Evolutionary conservation across 306 rosid species (phyloP).

Genomic region (Cicer cuneatum): DNA sequence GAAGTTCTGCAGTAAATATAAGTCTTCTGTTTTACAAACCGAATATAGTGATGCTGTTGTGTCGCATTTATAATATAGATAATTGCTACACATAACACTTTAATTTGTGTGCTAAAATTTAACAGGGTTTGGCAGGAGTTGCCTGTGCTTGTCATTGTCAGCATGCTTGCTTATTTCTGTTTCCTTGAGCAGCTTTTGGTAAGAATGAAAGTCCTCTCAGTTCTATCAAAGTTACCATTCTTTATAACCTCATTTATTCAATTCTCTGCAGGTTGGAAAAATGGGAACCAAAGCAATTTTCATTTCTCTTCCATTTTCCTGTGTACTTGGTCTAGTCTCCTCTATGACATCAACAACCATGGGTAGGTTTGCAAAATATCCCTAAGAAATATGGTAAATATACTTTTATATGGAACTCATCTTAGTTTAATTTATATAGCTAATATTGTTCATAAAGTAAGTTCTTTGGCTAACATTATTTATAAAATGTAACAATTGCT

Average conservation of each 20-base stretch:
- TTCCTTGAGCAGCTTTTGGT: conserved; percentile 97
- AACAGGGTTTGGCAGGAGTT: conserved; percentile 96
- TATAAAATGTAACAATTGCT: not conserved
- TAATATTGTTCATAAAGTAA: not conserved
- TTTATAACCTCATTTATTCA: conserved; percentile 36
- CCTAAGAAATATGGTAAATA: conserved; percentile 26
- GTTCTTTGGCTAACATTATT: not conserved
- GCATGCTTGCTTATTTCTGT: conserved; percentile 97
- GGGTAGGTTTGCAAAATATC: conserved; percentile 65
- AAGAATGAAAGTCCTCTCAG: conserved; percentile 41
- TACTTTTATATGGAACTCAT: conserved; percentile 23
- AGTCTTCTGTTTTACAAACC: not conserved
- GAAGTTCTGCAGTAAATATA: not conserved
- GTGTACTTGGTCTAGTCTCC: conserved; percentile 90
- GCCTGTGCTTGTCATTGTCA: conserved; percentile 92
- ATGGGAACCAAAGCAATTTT: conserved; percentile 85
- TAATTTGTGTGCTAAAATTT: conserved; percentile 42
- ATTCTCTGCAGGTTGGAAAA: conserved; percentile 68
- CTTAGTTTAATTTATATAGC: conserved; percentile 21
- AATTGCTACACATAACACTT: conserved; percentile 23
- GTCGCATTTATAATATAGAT: conserved; percentile 15
- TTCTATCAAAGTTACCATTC: conserved; percentile 36
- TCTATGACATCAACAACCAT: conserved; percentile 89
- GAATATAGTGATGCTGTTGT: not conserved
- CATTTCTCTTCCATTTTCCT: conserved; percentile 91